Base-by-base conservation (phyloP, 2,329 filamentous ascomycete genomes). In the Zarea fungicola region DNA sequence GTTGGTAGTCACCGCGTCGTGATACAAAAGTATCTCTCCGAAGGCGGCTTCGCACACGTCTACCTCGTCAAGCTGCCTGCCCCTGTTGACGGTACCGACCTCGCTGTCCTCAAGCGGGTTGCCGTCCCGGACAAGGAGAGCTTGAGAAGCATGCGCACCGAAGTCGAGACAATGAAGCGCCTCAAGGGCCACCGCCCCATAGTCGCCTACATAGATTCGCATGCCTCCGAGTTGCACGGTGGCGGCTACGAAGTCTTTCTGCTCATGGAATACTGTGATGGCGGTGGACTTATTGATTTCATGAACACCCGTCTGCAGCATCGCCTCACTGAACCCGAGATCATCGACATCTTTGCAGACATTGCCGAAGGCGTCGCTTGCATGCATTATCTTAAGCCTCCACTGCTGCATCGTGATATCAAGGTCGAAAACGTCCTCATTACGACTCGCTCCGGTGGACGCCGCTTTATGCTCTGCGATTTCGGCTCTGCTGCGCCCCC, bases 161-260 rank as follows among this genome's bases (percentile, higher is more conserved):
- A 99, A 76, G 93, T 99, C 59, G 93, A 99, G 73, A 99, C 93
- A 13, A 99, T 99, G 93, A 99, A 99, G 83, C 91, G 93, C 70
- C 78, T 99, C 60, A 96, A 96, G 75, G 93, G 93, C 50, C 93
- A 97, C 77, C 83, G 84, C 54, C 86, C 93, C 60, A 97, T 99
- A 63, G 93, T 99, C 60, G 96, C 87, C 51, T 99, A 99, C 71
- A 91, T 97, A 66, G 93, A 99, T 73, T 97, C 92, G 56, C 93
- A 99, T 69, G 93, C 93, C 31, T 96, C 90, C 14, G 91, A 97
- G 69, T 74, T 97, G 59, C 85, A 88, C 60, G 89, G 87, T 44
- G 91, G 91, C 35, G 93, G 93, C 51, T 99, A 96, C 67, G 93
- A 99, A 74, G 93, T 99, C 51, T 99, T 99, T 62, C 68, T 99